phyloP scores from a whole-genome alignment of 768 basidiomycete species.

The Leccinum broughii region DNA sequence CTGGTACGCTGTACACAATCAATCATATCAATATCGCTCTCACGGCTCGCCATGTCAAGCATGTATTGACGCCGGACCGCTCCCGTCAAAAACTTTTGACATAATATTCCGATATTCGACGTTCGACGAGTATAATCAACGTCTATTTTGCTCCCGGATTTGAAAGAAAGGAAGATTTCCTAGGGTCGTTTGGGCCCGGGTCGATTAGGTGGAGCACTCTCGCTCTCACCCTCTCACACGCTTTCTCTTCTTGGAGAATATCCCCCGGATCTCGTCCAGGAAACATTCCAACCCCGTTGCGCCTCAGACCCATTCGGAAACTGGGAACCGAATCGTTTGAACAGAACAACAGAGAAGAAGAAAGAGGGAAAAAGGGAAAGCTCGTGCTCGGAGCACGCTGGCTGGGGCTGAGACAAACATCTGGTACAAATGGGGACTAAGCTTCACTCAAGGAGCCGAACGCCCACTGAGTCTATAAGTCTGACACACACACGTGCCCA shows the following conservation, averaged over 20 bases:
- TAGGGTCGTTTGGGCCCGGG: slow-evolving; percentile 11
- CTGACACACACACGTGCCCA: neutral
- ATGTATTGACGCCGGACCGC: neutral
- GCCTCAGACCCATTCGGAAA: slow-evolving; percentile 23
- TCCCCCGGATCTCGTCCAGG: slow-evolving; percentile 7
- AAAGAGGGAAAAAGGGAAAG: neutral
- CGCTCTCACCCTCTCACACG: neutral
- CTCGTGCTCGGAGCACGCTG: slow-evolving; percentile 19
- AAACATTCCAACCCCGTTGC: slow-evolving; percentile 8
- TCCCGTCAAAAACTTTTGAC: neutral
- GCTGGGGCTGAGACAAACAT: neutral
- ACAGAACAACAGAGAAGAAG: neutral
- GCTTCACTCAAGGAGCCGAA: neutral
- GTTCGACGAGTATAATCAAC: slow-evolving; percentile 11
- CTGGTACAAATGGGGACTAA: neutral
- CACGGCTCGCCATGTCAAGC: slow-evolving; percentile 4
- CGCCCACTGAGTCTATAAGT: neutral
- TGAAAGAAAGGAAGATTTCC: neutral
- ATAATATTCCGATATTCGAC: slow-evolving; percentile 10
- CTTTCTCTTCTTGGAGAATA: neutral
- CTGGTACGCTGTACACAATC: neutral
- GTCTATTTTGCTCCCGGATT: slow-evolving; percentile 11
- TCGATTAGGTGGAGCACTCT: slow-evolving; percentile 7
- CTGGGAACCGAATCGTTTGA: slow-evolving; percentile 6
- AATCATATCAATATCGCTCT: slow-evolving; percentile 4